Evolutionary conservation across 164 flowering plant species (phyloP).

Genomic region (Brasenia schreberi): DNA sequence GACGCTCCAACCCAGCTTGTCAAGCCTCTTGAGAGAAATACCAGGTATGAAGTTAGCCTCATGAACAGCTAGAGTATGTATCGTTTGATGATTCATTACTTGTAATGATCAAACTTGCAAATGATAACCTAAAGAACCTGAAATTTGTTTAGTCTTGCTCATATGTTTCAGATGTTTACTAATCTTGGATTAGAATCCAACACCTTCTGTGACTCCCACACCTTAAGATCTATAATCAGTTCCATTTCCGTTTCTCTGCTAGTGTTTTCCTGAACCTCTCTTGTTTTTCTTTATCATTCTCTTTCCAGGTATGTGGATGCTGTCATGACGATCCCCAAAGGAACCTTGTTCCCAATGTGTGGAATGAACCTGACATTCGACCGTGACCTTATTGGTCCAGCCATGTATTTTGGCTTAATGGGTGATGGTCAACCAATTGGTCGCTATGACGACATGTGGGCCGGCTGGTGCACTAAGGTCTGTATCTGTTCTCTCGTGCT

Average conservation of each 20-base stretch:
- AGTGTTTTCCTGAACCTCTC: too few relatives aligned
- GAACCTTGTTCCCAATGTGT: conserved; percentile 75
- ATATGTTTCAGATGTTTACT: too few relatives aligned
- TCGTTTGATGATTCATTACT: too few relatives aligned
- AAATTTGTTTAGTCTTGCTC: too few relatives aligned
- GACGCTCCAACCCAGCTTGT: conserved; percentile 89
- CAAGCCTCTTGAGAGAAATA: conserved; percentile 71
- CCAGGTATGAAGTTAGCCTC: conserved; percentile 22
- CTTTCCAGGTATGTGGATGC: conserved; percentile 61
- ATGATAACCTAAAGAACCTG: too few relatives aligned
- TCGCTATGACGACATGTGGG: conserved; percentile 84
- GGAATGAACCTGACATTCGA: conserved; percentile 70
- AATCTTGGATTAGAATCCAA: too few relatives aligned
- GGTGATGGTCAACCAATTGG: conserved; percentile 90
- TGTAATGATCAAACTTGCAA: too few relatives aligned
- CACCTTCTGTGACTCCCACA: too few relatives aligned
- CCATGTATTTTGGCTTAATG: conserved; percentile 83
- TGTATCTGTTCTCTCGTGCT: background rate
- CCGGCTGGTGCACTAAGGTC: conserved; percentile 84
- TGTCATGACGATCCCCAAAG: conserved; percentile 67
- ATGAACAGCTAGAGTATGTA: too few relatives aligned
- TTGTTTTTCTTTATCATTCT: too few relatives aligned
- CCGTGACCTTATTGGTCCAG: conserved; percentile 73
- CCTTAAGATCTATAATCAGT: too few relatives aligned
- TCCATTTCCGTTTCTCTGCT: too few relatives aligned